Evolutionary conservation across 2,329 filamentous ascomycete genomes (phyloP).

Genomic region (Malbranchea zuffiana): DNA sequence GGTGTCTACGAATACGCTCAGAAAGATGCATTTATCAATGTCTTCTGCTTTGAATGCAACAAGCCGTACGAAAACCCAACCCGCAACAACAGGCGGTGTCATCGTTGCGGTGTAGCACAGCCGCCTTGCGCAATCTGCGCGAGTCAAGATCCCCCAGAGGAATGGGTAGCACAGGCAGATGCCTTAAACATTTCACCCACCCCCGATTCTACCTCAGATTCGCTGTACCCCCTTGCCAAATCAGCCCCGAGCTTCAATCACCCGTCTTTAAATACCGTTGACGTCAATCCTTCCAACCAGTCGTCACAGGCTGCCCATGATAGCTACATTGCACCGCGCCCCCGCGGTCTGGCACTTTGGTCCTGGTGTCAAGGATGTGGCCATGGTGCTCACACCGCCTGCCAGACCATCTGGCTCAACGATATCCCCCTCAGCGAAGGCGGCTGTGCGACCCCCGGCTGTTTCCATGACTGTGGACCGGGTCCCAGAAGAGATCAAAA

Average conservation of each 20-base stretch:
- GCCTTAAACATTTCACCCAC: conserved; percentile 12
- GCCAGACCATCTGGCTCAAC: conserved; percentile 46
- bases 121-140: conserved; percentile 34
- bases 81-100: conserved; percentile 40
- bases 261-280: neutral
- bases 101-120: conserved; percentile 37
- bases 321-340: neutral
- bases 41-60: conserved; percentile 47
- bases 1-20: conserved; percentile 47
- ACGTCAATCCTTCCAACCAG: neutral
- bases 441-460: conserved; percentile 48
- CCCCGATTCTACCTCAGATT: neutral
- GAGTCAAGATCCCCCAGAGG: conserved; percentile 31
- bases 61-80: conserved; percentile 43
- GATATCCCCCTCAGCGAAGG: conserved; percentile 41
- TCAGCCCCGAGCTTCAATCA: neutral
- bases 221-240: neutral
- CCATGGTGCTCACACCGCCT: conserved; percentile 49
- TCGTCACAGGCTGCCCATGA: neutral
- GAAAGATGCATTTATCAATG: conserved; percentile 43
- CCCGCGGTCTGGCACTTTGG: conserved; percentile 35
- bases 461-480: conserved; percentile 48
- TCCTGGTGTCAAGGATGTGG: conserved; percentile 51
- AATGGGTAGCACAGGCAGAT: conserved; percentile 27
- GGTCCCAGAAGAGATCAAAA: conserved; percentile 37